These are phyloP conservation scores for Penicillium goetzii DNA, from an alignment of 495 filamentous ascomycete species.

Conservation along the genomic window DNA sequence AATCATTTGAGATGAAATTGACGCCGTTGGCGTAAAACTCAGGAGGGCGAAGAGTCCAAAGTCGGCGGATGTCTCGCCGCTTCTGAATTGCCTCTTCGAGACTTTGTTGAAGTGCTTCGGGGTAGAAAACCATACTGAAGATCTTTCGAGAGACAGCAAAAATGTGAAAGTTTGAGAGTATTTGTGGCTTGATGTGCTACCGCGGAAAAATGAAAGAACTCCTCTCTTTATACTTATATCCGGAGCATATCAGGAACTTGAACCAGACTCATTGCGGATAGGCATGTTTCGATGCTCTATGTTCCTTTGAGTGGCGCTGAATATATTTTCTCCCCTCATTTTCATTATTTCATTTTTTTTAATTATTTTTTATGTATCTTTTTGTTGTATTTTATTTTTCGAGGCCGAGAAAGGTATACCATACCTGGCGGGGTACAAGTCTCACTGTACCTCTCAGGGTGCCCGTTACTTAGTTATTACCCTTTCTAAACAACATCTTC, in stretches of 20 bases:
- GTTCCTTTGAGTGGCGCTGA: not conserved
- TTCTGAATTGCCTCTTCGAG: not conserved
- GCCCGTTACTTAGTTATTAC: not conserved
- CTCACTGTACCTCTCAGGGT: not conserved
- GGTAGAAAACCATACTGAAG: not conserved
- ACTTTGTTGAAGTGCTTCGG: not conserved
- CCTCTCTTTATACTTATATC: not conserved
- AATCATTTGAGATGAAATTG: not conserved
- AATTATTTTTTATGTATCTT: too few species aligned
- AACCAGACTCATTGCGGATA: not conserved
- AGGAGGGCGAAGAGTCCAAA: not conserved
- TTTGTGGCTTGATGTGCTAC: not conserved
- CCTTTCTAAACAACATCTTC: too few species aligned
- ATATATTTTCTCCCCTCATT: not conserved
- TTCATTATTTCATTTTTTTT: not conserved
- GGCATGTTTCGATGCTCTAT: not conserved
- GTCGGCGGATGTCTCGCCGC: not conserved
- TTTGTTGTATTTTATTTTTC: too few species aligned
- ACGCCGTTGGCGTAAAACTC: not conserved
- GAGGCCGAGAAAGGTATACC: not conserved
- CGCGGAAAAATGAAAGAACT: not conserved
- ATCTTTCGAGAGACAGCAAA: not conserved
- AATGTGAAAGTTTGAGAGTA: not conserved
- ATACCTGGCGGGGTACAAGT: not conserved
- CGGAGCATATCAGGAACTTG: not conserved